A percentile compares a stretch with the other conserved stretches of the same genome.
Evolutionary conservation across 768 basidiomycete genomes (phyloP).

Genomic region (Cubamyces sp.): DNA sequence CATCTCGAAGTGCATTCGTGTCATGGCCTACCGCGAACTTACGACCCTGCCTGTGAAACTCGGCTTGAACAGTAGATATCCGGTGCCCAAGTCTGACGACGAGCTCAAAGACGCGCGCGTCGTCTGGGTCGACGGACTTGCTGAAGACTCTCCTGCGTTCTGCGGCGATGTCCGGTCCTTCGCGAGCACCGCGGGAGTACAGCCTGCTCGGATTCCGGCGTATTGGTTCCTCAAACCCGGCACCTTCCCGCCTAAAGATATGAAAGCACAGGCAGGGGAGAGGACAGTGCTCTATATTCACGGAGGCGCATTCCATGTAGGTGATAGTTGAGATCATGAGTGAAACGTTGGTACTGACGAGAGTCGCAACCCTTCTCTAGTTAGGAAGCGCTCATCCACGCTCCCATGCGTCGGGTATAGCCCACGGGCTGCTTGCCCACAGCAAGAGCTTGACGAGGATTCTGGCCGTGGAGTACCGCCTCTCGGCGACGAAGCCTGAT

Average conservation of each 20-base stretch:
- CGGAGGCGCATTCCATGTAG: slow-evolving; percentile 21
- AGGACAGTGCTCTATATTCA: slow-evolving; percentile 21
- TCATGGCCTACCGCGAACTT: slow-evolving; percentile 7
- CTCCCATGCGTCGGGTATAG: slow-evolving; percentile 1
- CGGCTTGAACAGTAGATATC: neutral
- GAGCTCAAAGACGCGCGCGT: slow-evolving; percentile 12
- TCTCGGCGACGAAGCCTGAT: slow-evolving; percentile 36
- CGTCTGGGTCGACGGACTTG: slow-evolving; percentile 41
- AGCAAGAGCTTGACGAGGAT: slow-evolving; percentile 32
- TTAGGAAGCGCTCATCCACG: slow-evolving; percentile 21
- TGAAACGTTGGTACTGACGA: neutral
- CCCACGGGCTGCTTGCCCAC: slow-evolving; percentile 24
- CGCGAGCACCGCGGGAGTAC: slow-evolving; percentile 19
- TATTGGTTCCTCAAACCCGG: slow-evolving; percentile 27
- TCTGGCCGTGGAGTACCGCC: slow-evolving; percentile 53
- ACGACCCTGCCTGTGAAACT: neutral
- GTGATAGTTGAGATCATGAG: neutral
- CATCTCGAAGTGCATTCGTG: slow-evolving; percentile 16
- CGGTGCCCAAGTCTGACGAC: slow-evolving; percentile 1
- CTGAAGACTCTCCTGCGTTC: slow-evolving; percentile 32
- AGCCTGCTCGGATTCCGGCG: slow-evolving; percentile 21
- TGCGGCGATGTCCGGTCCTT: slow-evolving; percentile 23
- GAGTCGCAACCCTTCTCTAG: neutral
- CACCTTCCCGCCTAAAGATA: neutral
- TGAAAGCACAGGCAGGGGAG: slow-evolving; percentile 13